Evolutionary conservation across 2,329 filamentous ascomycete genomes (phyloP), one percentile per base, ranked within the genome.

Genomic region (Apiospora koreana): DNA sequence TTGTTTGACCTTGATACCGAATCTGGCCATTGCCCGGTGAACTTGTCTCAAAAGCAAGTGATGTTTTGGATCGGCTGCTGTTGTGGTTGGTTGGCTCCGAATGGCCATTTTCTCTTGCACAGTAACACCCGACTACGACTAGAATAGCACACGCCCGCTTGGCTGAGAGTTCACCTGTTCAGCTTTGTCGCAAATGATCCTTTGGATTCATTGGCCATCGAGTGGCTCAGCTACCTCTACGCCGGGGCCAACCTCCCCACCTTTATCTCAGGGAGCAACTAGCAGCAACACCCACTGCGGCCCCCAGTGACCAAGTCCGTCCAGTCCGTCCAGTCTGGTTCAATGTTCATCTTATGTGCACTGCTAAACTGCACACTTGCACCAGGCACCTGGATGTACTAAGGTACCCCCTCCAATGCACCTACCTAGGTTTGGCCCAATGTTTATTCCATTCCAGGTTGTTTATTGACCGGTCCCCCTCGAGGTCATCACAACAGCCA

Each of bases 391-490:
- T 43, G 12, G 41, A 43, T 35, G 31, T 38, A 23, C 3, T 31
- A 9, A 21, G 54, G 54, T 38, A 62, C 54, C 50, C 54, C 50
- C 9, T 38, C 54, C 54, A 38, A 38, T 62, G 54, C 54, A n/a
- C n/a, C n/a, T n/a, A n/a, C n/a, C n/a, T n/a, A 62, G 31, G 18
- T 38, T 62, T 62, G 54, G 25, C 23, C 54, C 54, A 62, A 62
- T 62, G 54, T 62, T 62, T 62, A 62, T 62, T 62, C 54, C 54
- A 38, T 62, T 62, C 54, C 54, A 62, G 54, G 54, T 62, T 62
- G 54, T 62, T 62, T 62, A 62, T 62, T 62, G 54, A 62, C 54
- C 38, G 54, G 54, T 62, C 31, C 54, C 54, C 54, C 54, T 21
- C 54, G 54, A 62, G 54, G 54, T 62, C 54, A 62, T 62, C 54